Conservation (phyloP, 2,329 filamentous ascomycete species). For the Huntiella abstrusa region DNA sequence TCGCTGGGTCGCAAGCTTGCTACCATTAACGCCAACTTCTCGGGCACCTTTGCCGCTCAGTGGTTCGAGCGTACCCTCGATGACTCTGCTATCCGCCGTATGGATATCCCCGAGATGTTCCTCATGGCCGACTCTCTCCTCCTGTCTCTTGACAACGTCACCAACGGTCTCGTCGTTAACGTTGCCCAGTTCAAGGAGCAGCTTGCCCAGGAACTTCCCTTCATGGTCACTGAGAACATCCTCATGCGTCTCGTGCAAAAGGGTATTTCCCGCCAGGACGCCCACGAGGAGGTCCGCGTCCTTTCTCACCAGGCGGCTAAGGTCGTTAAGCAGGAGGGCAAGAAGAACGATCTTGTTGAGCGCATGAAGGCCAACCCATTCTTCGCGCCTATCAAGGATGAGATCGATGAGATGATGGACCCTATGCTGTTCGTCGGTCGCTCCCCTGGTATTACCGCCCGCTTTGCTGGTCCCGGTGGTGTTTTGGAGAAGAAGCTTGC, state of each 20-base stretch:
- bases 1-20: constrained; percentile 27
- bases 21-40: constrained; percentile 20
- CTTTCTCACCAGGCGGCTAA: constrained; percentile 56
- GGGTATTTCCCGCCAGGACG: constrained; percentile 57
- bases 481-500: constrained; percentile 21
- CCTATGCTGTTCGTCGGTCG: constrained; percentile 34
- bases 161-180: constrained; percentile 57
- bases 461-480: constrained; percentile 23
- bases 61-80: constrained; percentile 51
- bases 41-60: constrained; percentile 18
- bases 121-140: constrained; percentile 50
- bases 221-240: constrained; percentile 53
- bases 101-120: constrained; percentile 47
- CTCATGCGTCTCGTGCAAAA: constrained; percentile 61
- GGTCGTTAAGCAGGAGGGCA: constrained; percentile 30
- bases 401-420: constrained; percentile 50
- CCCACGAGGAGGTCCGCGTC: constrained; percentile 74
- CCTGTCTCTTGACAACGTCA: constrained; percentile 49
- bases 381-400: constrained; percentile 53
- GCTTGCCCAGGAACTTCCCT: constrained; percentile 62
- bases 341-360: constrained; percentile 60
- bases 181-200: constrained; percentile 49
- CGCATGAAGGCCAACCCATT: constrained; percentile 54
- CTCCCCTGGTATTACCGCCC: constrained; percentile 26
- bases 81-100: constrained; percentile 48